Percentiles rank a stretch among this genome's conserved stretches.
These are phyloP conservation scores for Rhododendron ovatum DNA, from an alignment of 148 eudicot genomes.

Conservation along the genomic window DNA sequence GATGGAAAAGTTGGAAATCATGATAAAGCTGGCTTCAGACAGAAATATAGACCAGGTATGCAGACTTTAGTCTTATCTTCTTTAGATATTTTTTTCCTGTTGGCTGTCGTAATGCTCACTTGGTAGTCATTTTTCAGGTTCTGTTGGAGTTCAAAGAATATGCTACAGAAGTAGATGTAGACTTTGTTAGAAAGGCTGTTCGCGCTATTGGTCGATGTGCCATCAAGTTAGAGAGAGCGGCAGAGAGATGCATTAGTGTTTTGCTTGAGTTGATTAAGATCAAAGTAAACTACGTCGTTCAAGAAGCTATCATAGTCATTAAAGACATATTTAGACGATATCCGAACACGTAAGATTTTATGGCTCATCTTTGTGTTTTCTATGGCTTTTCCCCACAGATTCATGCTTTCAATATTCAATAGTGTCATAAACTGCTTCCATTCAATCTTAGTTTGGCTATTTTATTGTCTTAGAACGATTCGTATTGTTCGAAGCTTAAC, in stretches of 20 bases:
- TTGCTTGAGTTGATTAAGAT: slow-evolving; percentile 95
- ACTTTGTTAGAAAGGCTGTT: slow-evolving; percentile 96
- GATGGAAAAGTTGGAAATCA: slow-evolving; percentile 97
- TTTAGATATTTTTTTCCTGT: background rate
- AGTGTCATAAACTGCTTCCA: background rate
- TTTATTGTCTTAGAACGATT: background rate
- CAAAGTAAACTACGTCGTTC: slow-evolving; percentile 98
- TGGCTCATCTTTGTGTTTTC: background rate
- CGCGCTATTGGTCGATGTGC: slow-evolving; percentile 99
- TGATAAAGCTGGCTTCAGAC: slow-evolving; percentile 99
- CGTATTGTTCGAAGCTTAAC: background rate
- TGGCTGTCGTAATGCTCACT: background rate
- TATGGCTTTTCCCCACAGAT: background rate
- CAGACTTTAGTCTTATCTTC: slow-evolving; percentile 5
- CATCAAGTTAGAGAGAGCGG: slow-evolving; percentile 97
- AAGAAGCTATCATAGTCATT: slow-evolving; percentile 97
- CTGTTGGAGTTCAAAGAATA: slow-evolving; percentile 96
- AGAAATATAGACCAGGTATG: slow-evolving; percentile 86
- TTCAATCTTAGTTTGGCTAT: background rate
- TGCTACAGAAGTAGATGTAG: slow-evolving; percentile 98
- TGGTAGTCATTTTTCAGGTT: slow-evolving; percentile 47
- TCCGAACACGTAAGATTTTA: slow-evolving; percentile 77
- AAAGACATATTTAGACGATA: slow-evolving; percentile 98
- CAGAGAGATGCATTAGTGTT: slow-evolving; percentile 98
- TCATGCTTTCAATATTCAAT: background rate